phyloP scores from a whole-genome alignment of 2,329 filamentous ascomycete genomes.

The Penicillium crustosum region DNA sequence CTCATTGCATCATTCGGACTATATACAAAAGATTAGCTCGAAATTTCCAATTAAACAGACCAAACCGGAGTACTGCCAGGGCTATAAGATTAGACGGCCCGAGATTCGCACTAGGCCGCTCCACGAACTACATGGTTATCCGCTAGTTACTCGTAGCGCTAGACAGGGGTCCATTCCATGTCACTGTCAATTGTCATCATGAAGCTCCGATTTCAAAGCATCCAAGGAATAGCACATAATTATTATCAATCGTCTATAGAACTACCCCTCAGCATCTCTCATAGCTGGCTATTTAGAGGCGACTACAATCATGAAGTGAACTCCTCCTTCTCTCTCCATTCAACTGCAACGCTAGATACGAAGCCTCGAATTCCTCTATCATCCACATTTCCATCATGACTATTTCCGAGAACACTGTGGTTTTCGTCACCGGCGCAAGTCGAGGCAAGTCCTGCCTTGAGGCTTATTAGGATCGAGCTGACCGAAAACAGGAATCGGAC shows the following conservation, averaged over 20 bases:
- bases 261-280: background rate
- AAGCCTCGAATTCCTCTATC: background rate
- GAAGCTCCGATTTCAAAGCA: background rate
- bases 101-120: background rate
- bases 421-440: background rate
- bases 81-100: background rate
- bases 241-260: background rate
- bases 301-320: background rate
- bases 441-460: background rate
- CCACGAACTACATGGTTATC: too few species aligned
- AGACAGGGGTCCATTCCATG: background rate
- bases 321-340: background rate
- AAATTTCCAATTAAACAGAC: background rate
- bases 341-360: background rate
- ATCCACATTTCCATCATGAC: background rate
- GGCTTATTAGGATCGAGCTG: background rate
- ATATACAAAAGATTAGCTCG: background rate
- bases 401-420: background rate
- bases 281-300: background rate
- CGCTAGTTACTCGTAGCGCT: background rate
- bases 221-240: background rate
- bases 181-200: background rate
- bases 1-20: background rate
- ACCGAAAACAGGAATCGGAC: background rate
- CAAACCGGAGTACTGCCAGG: background rate